Conservation (phyloP, 352 stramenopile genomes). For the Phytophthora citricola region DNA sequence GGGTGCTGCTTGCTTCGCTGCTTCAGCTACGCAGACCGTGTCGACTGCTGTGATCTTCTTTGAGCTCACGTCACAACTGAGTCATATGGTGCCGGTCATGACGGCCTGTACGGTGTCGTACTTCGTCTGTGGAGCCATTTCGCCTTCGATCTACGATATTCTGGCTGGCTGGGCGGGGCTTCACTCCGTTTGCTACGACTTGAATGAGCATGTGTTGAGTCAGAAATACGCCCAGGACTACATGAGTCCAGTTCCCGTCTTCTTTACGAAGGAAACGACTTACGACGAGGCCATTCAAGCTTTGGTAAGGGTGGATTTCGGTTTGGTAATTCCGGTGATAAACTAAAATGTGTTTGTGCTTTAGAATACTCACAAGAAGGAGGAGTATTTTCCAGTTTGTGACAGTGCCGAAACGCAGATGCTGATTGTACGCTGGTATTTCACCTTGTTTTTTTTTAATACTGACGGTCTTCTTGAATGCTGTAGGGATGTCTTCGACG, state of each 20-base stretch:
- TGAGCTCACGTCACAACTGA: slow-evolving; percentile 84
- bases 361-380: slow-evolving; percentile 75
- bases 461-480: neutral
- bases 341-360: neutral
- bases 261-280: slow-evolving; percentile 80
- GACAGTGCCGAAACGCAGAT: slow-evolving; percentile 57
- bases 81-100: slow-evolving; percentile 89
- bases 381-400: slow-evolving; percentile 85
- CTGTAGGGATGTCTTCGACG: slow-evolving; percentile 68
- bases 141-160: slow-evolving; percentile 89
- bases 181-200: slow-evolving; percentile 85
- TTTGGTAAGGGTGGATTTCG: slow-evolving; percentile 45
- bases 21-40: slow-evolving; percentile 91
- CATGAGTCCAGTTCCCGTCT: slow-evolving; percentile 62
- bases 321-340: neutral
- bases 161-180: slow-evolving; percentile 79
- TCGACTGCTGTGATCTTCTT: slow-evolving; percentile 92
- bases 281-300: slow-evolving; percentile 77
- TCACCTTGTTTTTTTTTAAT: neutral
- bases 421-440: slow-evolving; percentile 50
- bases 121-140: slow-evolving; percentile 80
- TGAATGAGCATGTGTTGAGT: slow-evolving; percentile 80
- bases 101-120: slow-evolving; percentile 85
- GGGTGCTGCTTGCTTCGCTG: slow-evolving; percentile 91
- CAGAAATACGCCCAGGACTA: slow-evolving; percentile 77